A percentile compares a stretch with the other conserved stretches of the same genome.
phyloP scores from a whole-genome alignment of 2,329 filamentous ascomycete genomes.

The Sarocladium brachiariae region DNA sequence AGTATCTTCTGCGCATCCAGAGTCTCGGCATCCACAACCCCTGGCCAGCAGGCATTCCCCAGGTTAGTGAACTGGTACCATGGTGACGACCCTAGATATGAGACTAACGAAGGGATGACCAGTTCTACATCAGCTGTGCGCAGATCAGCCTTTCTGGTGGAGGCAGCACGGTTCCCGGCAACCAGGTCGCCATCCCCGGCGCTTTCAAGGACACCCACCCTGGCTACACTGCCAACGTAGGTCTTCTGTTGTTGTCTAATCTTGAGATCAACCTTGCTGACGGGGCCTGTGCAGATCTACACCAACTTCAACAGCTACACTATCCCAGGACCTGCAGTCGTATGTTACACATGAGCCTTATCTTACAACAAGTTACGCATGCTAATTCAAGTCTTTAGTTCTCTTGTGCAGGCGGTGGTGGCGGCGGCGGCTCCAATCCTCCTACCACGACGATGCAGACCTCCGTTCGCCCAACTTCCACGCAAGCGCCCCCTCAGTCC shows the following conservation, averaged over 20 bases:
- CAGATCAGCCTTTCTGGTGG: slow-evolving; percentile 13
- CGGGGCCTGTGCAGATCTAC: slow-evolving; percentile 1
- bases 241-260: slow-evolving; percentile 10
- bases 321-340: slow-evolving; percentile 5
- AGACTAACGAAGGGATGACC: not conserved
- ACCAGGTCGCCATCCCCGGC: slow-evolving; percentile 23
- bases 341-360: slow-evolving; percentile 1
- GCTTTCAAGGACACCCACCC: slow-evolving; percentile 35
- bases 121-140: slow-evolving; percentile 13
- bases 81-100: slow-evolving; percentile 21
- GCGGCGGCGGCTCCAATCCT: not conserved
- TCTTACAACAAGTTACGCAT: not conserved
- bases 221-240: slow-evolving; percentile 38
- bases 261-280: not conserved
- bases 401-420: not conserved
- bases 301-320: slow-evolving; percentile 10
- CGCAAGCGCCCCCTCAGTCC: not conserved
- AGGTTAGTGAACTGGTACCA: not conserved
- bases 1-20: slow-evolving; percentile 39
- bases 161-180: slow-evolving; percentile 12
- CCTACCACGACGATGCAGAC: not conserved
- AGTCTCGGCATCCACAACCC: slow-evolving; percentile 37
- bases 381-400: not conserved
- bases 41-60: not conserved
- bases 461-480: not conserved